Base-by-base conservation (phyloP, 805 yeast species). In the Phaffomyces antillensis region DNA sequence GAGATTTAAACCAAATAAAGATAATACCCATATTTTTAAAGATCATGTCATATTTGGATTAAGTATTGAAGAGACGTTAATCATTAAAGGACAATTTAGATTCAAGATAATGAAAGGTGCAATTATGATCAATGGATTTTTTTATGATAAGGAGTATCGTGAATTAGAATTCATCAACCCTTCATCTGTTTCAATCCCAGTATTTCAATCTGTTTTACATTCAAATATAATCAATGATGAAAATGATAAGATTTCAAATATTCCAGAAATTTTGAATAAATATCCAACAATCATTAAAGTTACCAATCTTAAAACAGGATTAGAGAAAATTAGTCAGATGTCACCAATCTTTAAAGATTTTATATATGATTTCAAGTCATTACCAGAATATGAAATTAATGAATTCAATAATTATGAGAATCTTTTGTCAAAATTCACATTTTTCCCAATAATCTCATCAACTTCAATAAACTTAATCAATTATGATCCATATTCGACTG, bases 101-200 rank as follows among this genome's bases (percentile, higher is more conserved):
- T 41, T 79, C 23, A 55, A 56, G 4, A 61, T 79, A 0, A 71
- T 68, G 47, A 56, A 73, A 42, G 85, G 85, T 16, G 71, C 74
- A 0, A 55, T 75, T 0, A 49, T 60, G 4, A 47, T 78, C 1
- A 78, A 79, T 49, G 66, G 71, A 51, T 44, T 62, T 17, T 36
- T 57, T 1, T 61, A 61, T 52, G 71, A 54, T 53, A 66, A 61
- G 17, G 49, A 49, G 28, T 49, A 47, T 7, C 52, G 45, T 17
- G 53, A 43, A 35, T 63, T 59, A 56, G 67, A 44, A 52, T 74
- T 61, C 40, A 28, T 67, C 48, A 47, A 74, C 48, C 58, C 70
- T 60, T 15, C 51, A 52, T 43, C 68, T 1, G 52, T 47, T 17
- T 54, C 72, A 0, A 24, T 71, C 2, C 83, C 83, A 0, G 52